phyloP scores from a whole-genome alignment of 1,284 basidiomycete genomes.

The Puccinia hordei region DNA sequence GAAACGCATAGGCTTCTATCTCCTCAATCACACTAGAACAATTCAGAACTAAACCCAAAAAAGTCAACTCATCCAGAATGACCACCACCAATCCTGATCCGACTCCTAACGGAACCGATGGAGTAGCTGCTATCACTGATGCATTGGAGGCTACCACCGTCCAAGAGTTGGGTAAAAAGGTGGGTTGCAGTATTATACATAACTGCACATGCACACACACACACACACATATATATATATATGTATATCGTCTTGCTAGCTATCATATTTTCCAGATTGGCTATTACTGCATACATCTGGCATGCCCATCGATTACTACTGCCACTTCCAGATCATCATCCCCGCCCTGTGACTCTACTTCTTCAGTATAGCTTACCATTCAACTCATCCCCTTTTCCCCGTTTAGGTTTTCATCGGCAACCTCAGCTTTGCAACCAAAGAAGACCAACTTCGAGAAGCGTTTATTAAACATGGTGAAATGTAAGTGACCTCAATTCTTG shows the following conservation, averaged over 20 bases:
- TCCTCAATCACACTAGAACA: not conserved
- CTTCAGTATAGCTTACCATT: too few species aligned
- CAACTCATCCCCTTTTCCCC: not conserved
- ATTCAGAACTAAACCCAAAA: not conserved
- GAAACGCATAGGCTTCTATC: not conserved
- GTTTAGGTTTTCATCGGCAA: constrained; percentile 42
- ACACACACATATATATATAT: too few species aligned
- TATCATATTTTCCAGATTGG: too few species aligned
- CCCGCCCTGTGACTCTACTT: too few species aligned
- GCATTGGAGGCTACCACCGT: constrained; percentile 53
- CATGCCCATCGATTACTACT: too few species aligned
- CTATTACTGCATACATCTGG: too few species aligned
- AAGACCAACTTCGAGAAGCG: constrained; percentile 27
- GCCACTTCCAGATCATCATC: too few species aligned
- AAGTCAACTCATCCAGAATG: not conserved
- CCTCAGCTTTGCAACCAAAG: constrained; percentile 45
- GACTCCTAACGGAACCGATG: constrained; percentile 13
- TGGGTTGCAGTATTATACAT: too few species aligned
- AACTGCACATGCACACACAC: too few species aligned
- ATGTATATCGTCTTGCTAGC: too few species aligned
- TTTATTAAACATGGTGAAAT: constrained; percentile 39
- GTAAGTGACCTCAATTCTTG: constrained; percentile 9
- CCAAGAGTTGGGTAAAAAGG: constrained; percentile 55
- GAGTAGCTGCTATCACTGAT: constrained; percentile 51
- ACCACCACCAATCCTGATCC: not conserved